Conservation (phyloP, 83 land plant species). For the Isoetes engelmannii region DNA sequence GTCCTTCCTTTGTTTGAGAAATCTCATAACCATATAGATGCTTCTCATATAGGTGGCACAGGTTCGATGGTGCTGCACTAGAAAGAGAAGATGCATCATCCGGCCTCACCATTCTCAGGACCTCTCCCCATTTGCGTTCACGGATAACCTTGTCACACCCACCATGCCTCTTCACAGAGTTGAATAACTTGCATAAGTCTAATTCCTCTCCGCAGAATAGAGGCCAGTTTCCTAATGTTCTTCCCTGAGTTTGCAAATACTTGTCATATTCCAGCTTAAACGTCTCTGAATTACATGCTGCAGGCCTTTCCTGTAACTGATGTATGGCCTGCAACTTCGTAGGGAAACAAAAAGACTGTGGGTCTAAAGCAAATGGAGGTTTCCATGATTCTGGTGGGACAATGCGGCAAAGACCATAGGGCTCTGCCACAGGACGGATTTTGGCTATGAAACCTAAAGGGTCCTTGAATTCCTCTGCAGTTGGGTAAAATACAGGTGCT, state of each 20-base stretch:
- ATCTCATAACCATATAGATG: conserved; percentile 68
- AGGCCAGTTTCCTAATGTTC: conserved; percentile 32
- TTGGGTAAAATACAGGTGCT: conserved; percentile 83
- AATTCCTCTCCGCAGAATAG: conserved; percentile 59
- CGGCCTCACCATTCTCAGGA: conserved; percentile 47
- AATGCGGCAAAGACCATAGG: conserved; percentile 83
- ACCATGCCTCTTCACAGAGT: conserved; percentile 81
- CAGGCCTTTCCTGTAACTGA: conserved; percentile 68
- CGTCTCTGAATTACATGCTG: conserved; percentile 75
- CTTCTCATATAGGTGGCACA: conserved; percentile 58
- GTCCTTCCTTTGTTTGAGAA: conserved; percentile 20
- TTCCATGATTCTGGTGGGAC: conserved; percentile 83
- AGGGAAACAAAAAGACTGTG: conserved; percentile 63
- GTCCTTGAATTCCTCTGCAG: conserved; percentile 73
- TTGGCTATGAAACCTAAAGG: conserved; percentile 63
- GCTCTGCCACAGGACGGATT: conserved; percentile 81
- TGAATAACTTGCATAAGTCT: conserved; percentile 73
- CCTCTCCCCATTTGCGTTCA: conserved; percentile 88
- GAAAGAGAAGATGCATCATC: conserved; percentile 28
- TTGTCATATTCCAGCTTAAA: conserved; percentile 71
- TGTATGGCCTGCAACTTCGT: conserved; percentile 91
- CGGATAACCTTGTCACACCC: conserved; percentile 66
- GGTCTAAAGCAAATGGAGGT: conserved; percentile 74
- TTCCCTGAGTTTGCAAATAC: conserved; percentile 45
- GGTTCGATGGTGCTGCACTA: conserved; percentile 47